Base-by-base conservation (phyloP, 1,139 yeast species). In the Zygoascus meyerae region DNA sequence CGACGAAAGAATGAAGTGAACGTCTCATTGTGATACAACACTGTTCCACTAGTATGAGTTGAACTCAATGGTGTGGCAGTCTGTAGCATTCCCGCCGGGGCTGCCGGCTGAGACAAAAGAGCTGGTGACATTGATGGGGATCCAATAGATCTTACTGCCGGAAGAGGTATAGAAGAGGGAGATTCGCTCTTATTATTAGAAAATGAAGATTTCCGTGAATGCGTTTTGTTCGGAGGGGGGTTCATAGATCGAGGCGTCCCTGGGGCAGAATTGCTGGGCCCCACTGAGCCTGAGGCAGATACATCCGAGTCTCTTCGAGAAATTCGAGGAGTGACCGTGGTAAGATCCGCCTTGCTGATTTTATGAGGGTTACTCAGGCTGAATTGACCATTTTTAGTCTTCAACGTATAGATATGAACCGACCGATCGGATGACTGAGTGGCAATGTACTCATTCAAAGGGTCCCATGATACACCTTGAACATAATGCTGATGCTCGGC, bases 381-480 rank as follows among this genome's bases (percentile, higher is more conserved):
- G 39, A 70, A 64, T 39, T 61, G 50, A 31, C 63, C 67, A 34
- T 62, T 65, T 29, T 61, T 64, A 5, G 64, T 52, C 43, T 57
- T 58, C 42, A 78, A 60, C 17, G 71, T 65, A 59, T 85, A 86
- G 5, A 92, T 70, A 53, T 80, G 81, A 14, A 90, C 82, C 1
- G 89, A 75, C 49, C 96, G 69, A 65, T 94, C 98, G 2, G 96
- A 95, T 18, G 94, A 81, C 62, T 90, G 97, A 5, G 96, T 85
- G 0, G 90, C 87, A 15, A 92, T 65, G 57, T 66, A 87, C 57
- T 83, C 79, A 50, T 83, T 80, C 48, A 71, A 60, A 2, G 98
- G 98, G 63, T 92, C 98, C 97, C 97, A 92, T 0, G 83, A 74
- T 3, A 92, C 92, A 2, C 99, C 99, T 65, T 92, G 99, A 2